Evolutionary conservation across 208 protist genomes (phyloP), one percentile per base, ranked within the genome.

Genomic region (Herpetomonas samuelpessoai): DNA sequence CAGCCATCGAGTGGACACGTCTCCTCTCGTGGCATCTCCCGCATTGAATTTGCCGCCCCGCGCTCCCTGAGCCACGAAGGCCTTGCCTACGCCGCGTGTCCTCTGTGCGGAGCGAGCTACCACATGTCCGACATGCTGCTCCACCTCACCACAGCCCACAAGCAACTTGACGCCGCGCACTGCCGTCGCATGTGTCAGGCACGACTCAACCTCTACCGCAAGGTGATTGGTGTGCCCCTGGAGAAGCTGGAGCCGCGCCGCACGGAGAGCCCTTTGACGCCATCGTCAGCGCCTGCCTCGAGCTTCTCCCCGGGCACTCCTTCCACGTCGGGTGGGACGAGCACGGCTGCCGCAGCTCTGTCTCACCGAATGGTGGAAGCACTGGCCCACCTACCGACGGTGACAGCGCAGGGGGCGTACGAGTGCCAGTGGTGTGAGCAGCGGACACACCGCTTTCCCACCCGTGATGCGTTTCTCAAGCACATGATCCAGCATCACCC

Each of bases 401-500:
- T 93, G 30, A 71, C 75, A 1, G 68, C 67, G 0, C 26, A 55
- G 3, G 90, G 90, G 25, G 38, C 29, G 10, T 96, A 93, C 68
- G 57, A 79, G 19, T 96, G 90, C 75, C 90, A 96, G 56, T 93
- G 86, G 86, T 96, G 90, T 59, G 69, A 75, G 16, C 22, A 69
- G 10, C 52, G 57, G 38, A 51, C 53, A 7, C 63, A 62, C 16
- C 47, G 71, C 24, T 84, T 87, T 51, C 52, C 70, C 19, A 91
- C 86, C 26, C 75, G 90, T 3, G 90, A 96, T 57, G 75, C 78
- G 10, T 86, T 96, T 62, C 80, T 96, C 10, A 52, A 67, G 35
- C 90, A 96, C 71, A 82, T 96, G 6, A 66, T 76, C 27, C 62
- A 83, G 27, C 70, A 63, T n/a, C 90, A 96, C 65, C 76, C 80